These are phyloP conservation scores for Solidago caesia DNA, from an alignment of 129 eudicot genomes.

Conservation along the genomic window DNA sequence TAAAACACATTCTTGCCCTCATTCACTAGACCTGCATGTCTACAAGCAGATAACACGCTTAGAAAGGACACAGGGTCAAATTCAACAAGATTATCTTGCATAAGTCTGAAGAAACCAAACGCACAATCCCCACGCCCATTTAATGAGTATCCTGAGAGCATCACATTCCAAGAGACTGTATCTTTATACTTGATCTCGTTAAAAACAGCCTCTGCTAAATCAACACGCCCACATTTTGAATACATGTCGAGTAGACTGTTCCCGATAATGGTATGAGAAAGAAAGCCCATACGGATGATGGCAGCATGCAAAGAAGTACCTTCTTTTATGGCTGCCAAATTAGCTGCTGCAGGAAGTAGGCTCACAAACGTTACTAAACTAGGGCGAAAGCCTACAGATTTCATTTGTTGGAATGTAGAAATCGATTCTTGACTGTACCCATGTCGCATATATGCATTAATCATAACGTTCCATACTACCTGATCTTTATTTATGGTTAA, in stretches of 20 bases:
- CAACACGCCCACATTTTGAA: constrained; percentile 71
- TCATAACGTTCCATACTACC: constrained; percentile 66
- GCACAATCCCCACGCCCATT: constrained; percentile 55
- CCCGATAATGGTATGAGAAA: constrained; percentile 34
- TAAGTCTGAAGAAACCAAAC: constrained; percentile 40
- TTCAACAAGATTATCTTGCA: constrained; percentile 46
- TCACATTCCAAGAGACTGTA: constrained; percentile 62
- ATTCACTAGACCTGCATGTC: constrained; percentile 61
- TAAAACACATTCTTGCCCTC: constrained; percentile 50
- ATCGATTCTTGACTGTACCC: constrained; percentile 47
- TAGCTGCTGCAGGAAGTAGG: constrained; percentile 59
- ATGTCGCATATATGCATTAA: constrained; percentile 45
- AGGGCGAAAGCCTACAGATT: constrained; percentile 43
- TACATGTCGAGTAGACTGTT: constrained; percentile 72
- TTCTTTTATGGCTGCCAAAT: constrained; percentile 50
- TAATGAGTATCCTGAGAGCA: constrained; percentile 62
- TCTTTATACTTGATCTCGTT: constrained; percentile 49
- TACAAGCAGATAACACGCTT: constrained; percentile 62
- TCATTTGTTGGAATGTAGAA: constrained; percentile 47
- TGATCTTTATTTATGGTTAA: constrained; percentile 41
- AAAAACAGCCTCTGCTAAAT: constrained; percentile 44
- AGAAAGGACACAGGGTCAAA: constrained; percentile 62
- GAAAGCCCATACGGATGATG: constrained; percentile 43
- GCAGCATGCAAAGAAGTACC: constrained; percentile 52
- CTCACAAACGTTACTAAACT: constrained; percentile 60